phyloP scores from a whole-genome alignment of 768 basidiomycete species.

The Saitozyma sp. region DNA sequence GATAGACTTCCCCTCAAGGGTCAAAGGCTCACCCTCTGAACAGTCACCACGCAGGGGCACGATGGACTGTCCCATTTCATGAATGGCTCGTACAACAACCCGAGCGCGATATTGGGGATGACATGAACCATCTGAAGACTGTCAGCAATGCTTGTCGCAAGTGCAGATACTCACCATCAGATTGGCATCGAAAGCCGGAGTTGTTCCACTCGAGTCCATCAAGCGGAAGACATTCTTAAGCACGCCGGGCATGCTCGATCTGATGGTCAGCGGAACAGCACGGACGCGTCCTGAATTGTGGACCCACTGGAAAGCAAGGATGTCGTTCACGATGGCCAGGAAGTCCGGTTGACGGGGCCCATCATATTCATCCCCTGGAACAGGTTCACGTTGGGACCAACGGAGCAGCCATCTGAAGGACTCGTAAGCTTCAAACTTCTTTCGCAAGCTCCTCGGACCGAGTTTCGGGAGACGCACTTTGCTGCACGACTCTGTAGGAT shows the following conservation, averaged over 20 bases:
- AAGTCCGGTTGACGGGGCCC: constrained; percentile 17
- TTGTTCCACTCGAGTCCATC: constrained; percentile 5
- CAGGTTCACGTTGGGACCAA: constrained; percentile 33
- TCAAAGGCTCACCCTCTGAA: not conserved
- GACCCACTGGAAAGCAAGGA: constrained; percentile 33
- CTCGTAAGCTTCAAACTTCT: not conserved
- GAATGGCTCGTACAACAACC: constrained; percentile 36
- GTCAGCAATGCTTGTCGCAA: not conserved
- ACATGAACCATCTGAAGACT: constrained; percentile 24
- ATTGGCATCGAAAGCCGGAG: constrained; percentile 16
- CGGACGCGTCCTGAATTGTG: not conserved
- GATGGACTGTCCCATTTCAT: constrained; percentile 13
- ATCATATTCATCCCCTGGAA: constrained; percentile 19
- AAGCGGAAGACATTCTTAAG: constrained; percentile 28
- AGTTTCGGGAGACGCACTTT: not conserved
- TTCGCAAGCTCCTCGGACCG: not conserved
- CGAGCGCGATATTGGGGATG: constrained; percentile 32
- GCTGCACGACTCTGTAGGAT: constrained; percentile 18
- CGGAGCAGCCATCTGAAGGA: constrained; percentile 14
- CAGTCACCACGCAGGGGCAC: not conserved
- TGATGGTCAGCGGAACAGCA: not conserved
- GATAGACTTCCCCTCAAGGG: too few relatives aligned
- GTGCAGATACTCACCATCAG: constrained; percentile 8
- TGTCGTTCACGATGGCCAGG: constrained; percentile 19
- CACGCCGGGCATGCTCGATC: constrained; percentile 10